A percentile compares a stretch with the other conserved stretches of the same genome.
These are phyloP conservation scores for Candida frijolesensis DNA, from an alignment of 1,139 yeast species.

Conservation along the genomic window DNA sequence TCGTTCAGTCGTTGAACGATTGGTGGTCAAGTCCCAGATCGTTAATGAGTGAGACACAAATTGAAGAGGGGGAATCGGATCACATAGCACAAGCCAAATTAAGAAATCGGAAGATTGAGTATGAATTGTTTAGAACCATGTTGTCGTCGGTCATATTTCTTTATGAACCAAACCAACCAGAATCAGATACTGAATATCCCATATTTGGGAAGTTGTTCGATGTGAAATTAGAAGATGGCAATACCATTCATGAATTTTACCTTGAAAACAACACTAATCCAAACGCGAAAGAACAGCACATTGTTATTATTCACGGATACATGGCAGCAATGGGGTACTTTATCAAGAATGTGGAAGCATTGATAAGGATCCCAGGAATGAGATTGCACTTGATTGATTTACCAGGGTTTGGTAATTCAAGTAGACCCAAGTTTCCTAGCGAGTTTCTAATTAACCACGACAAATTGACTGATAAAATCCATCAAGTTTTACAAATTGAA, in stretches of 20 bases:
- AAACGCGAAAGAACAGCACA: conserved; percentile 22
- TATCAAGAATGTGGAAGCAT: conserved; percentile 38
- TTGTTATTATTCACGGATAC: conserved; percentile 47
- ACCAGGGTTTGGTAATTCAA: conserved; percentile 51
- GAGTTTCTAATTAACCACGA: conserved; percentile 28
- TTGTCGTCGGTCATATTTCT: conserved; percentile 34
- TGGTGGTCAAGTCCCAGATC: conserved; percentile 35
- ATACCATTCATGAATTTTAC: conserved; percentile 41
- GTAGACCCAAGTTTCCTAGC: conserved; percentile 41
- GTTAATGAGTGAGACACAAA: conserved; percentile 4
- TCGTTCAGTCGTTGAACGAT: conserved; percentile 33
- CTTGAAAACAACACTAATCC: conserved; percentile 27
- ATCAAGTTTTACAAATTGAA: conserved; percentile 38
- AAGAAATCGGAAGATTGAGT: conserved; percentile 34
- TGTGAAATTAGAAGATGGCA: conserved; percentile 30
- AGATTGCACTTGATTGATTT: conserved; percentile 40
- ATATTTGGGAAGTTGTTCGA: conserved; percentile 32
- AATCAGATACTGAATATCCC: conserved; percentile 1
- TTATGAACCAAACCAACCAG: conserved; percentile 19
- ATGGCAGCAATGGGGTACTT: conserved; percentile 52
- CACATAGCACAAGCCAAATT: conserved; percentile 29
- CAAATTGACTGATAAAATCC: conserved; percentile 25
- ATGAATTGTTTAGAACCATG: conserved; percentile 37
- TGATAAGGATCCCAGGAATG: conserved; percentile 36
- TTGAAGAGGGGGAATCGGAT: not conserved